Evolutionary conservation across 2,329 filamentous ascomycete genomes (phyloP).

Genomic region (Fusarium irregulare): DNA sequence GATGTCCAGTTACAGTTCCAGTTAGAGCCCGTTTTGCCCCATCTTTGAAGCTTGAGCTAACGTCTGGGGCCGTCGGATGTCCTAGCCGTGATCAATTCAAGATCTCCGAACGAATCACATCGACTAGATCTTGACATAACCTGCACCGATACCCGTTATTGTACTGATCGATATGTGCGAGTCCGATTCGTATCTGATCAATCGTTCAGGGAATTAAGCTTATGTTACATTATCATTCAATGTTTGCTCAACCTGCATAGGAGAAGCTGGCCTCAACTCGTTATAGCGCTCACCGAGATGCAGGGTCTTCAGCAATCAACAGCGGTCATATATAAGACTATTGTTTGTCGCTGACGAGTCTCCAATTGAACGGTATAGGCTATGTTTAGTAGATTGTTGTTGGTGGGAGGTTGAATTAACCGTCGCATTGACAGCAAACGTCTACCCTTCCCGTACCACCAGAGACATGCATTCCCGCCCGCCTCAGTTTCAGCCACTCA

Average conservation of each 20-base stretch:
- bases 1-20: not conserved
- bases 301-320: not conserved
- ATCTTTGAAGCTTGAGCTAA: not conserved
- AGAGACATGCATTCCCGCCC: no score
- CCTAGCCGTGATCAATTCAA: slow-evolving; percentile 23
- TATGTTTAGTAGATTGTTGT: not conserved
- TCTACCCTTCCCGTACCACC: not conserved
- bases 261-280: not conserved
- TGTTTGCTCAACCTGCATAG: not conserved
- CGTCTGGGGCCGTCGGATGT: slow-evolving; percentile 4
- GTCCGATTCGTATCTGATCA: not conserved
- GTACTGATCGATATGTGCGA: not conserved
- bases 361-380: no score
- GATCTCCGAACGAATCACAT: not conserved
- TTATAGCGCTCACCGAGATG: not conserved
- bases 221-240: not conserved
- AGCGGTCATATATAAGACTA: not conserved
- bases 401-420: not conserved
- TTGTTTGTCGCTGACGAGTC: not conserved
- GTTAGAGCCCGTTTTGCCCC: not conserved
- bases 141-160: not conserved
- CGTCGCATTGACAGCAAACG: not conserved
- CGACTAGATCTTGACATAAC: not conserved
- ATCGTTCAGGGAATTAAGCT: not conserved
- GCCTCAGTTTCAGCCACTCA: not conserved